phyloP scores from a whole-genome alignment of 352 stramenopile genomes.

The Pythium sp. region DNA sequence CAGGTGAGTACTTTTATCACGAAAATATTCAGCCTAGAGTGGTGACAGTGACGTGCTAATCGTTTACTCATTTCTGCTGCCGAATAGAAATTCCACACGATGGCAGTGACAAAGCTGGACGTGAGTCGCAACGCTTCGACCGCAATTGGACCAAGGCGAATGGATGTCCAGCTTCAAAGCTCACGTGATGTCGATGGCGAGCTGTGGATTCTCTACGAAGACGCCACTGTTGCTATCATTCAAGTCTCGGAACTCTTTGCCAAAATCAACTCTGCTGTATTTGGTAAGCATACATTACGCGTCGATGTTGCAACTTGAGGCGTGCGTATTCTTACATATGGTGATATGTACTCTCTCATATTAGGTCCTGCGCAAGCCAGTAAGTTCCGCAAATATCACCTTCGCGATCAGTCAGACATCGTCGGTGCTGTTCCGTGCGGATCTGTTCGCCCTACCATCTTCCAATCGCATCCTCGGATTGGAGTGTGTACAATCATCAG shows the following conservation, averaged over 20 bases:
- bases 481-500: constrained; percentile 73
- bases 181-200: constrained; percentile 40
- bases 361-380: constrained; percentile 57
- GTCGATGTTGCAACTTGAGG: background rate
- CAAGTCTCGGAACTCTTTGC: constrained; percentile 57
- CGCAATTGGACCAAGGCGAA: constrained; percentile 25
- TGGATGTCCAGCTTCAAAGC: constrained; percentile 26
- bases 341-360: background rate
- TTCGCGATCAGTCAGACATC: constrained; percentile 70
- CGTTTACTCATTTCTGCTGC: background rate
- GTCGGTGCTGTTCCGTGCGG: constrained; percentile 61
- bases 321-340: background rate
- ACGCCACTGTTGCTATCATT: constrained; percentile 77
- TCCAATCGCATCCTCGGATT: constrained; percentile 75
- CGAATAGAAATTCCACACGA: constrained; percentile 45
- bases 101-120: constrained; percentile 44
- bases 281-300: constrained; percentile 25
- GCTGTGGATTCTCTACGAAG: constrained; percentile 76
- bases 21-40: background rate
- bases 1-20: constrained; percentile 22
- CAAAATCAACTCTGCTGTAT: constrained; percentile 51
- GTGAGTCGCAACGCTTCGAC: constrained; percentile 41
- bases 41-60: background rate
- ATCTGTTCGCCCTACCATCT: constrained; percentile 66
- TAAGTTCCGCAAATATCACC: constrained; percentile 80